These are phyloP conservation scores for Mallotus nudiflorus DNA, from an alignment of 345 rosid species.

Conservation along the genomic window DNA sequence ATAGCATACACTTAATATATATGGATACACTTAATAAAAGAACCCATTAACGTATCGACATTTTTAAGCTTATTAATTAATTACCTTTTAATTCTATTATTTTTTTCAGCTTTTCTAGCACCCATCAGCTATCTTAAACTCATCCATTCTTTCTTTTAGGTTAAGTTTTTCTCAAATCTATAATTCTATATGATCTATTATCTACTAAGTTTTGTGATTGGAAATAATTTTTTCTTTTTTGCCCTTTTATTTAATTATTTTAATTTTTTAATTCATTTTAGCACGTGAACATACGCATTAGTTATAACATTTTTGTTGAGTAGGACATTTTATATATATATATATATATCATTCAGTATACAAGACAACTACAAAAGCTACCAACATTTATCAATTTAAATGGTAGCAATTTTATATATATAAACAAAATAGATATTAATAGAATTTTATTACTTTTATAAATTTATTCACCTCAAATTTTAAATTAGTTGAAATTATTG, in stretches of 20 bases:
- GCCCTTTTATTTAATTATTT: too few relatives aligned
- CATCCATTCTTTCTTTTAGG: not conserved
- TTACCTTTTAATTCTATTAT: not conserved
- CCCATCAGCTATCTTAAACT: not conserved
- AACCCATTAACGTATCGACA: too few relatives aligned
- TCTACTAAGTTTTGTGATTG: not conserved
- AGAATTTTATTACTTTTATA: too few relatives aligned
- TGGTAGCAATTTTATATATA: too few relatives aligned
- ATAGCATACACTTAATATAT: not conserved
- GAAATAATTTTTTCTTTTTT: not conserved
- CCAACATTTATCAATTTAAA: too few relatives aligned
- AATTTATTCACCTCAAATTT: too few relatives aligned
- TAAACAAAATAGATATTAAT: too few relatives aligned
- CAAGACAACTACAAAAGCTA: too few relatives aligned
- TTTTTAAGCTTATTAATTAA: not conserved
- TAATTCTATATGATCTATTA: not conserved
- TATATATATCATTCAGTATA: too few relatives aligned
- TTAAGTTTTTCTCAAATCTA: not conserved
- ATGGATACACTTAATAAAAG: conserved; percentile 6
- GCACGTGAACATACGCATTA: not conserved
- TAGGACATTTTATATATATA: too few relatives aligned
- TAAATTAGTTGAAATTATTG: too few relatives aligned
- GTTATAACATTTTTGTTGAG: not conserved
- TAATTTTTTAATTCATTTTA: not conserved
- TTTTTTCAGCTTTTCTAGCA: not conserved